Evolutionary conservation across 495 filamentous ascomycete genomes (phyloP), one percentile per base, ranked within the genome.

Genomic region (Glonium stellatum): DNA sequence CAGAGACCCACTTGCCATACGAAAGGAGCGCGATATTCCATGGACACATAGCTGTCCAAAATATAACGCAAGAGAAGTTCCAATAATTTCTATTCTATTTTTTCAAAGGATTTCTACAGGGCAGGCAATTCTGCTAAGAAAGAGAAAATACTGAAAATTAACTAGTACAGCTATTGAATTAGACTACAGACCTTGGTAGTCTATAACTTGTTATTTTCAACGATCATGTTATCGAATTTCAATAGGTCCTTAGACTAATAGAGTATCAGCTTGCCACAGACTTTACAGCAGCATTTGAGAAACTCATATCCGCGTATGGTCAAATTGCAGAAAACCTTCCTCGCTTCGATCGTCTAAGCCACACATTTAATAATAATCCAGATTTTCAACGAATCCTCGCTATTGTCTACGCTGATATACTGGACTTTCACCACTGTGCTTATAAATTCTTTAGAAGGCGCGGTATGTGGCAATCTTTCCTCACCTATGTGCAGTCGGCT

Each of bases 371-470:
- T 34, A 22, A 67, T 18, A 70, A 77, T 34, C 21, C 51, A 1
- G 67, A 73, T 3, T 72, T 80, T 51, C 71, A 76, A 51, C 66
- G 68, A 11, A 68, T 73, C 4, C 54, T 78, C 9, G 75, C 72
- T 10, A 51, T 75, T 9, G 72, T 77, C 54, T 78, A 78, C 36
- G 55, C 68, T 4, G 75, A 79, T 37, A 77, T 78, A 18, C 55
- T 79, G 0, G 66, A 71, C 27, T 78, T 79, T 41, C 77, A 80
- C 60, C 71, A 72, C 37, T 55, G 70, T 21, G 76, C 76, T 1
- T 79, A 80, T 60, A 73, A 73, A 36, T 79, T 77, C 50, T 68
- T 79, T 41, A 65, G 70, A 0, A 64, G 72, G 21, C 69, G 67
- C 13, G 58, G 77, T 77, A 50, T 63, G 75, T 69, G 15, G 25